Conservation (phyloP, 192 early-diverging fungal genomes). For the Gonapodya prolifera region DNA sequence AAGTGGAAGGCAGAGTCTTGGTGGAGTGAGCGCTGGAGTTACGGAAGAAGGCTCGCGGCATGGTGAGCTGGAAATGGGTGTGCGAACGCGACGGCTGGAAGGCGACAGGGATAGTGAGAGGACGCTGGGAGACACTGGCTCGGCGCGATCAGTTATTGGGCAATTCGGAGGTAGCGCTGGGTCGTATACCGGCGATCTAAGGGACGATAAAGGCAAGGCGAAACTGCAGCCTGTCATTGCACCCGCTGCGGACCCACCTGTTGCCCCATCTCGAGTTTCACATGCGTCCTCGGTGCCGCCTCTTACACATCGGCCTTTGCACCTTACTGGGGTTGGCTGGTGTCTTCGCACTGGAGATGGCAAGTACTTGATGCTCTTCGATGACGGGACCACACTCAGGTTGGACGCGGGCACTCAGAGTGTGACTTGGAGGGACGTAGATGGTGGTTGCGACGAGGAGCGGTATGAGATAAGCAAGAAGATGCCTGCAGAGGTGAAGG, state of each 20-base stretch:
- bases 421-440: too few relatives aligned
- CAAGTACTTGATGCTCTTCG: conserved; percentile 30
- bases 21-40: too few relatives aligned
- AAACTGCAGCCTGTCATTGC: conserved; percentile 7
- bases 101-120: too few relatives aligned
- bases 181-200: background rate
- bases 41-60: too few relatives aligned
- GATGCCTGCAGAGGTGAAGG: too few relatives aligned
- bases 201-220: conserved; percentile 1
- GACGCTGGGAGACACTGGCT: too few relatives aligned
- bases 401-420: too few relatives aligned
- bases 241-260: conserved; percentile 3
- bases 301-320: conserved; percentile 7
- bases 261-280: background rate
- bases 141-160: background rate
- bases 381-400: conserved; percentile 33
- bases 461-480: too few relatives aligned
- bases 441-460: too few relatives aligned
- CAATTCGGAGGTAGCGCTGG: background rate
- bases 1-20: too few relatives aligned
- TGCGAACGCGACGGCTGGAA: too few relatives aligned
- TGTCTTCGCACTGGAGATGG: conserved; percentile 21
- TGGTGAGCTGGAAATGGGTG: too few relatives aligned
- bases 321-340: conserved; percentile 31
- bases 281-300: background rate